phyloP scores from a whole-genome alignment of 257 asterid genomes.

The Buddleja alternifolia region DNA sequence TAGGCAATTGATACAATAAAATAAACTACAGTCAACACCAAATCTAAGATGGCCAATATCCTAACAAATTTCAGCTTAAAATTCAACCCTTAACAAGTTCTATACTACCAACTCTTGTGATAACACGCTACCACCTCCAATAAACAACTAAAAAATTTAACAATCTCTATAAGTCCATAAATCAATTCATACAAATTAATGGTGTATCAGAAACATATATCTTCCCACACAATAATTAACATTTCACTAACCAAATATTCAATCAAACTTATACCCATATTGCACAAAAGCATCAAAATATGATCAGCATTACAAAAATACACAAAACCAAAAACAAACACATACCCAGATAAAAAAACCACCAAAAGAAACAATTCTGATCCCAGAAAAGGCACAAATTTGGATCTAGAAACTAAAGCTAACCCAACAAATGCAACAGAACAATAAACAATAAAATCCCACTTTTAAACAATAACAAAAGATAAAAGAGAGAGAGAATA shows the following conservation, averaged over 20 bases:
- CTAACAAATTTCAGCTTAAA: conserved; percentile 20
- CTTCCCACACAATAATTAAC: not conserved
- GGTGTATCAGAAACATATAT: conserved; percentile 25
- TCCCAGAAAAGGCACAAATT: conserved; percentile 25
- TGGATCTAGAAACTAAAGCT: conserved; percentile 47
- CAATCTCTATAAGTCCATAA: not conserved
- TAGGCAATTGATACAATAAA: not conserved
- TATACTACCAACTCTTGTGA: conserved; percentile 28
- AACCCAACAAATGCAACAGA: conserved; percentile 34
- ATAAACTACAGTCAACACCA: not conserved
- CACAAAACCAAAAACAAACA: conserved; percentile 32
- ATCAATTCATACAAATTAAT: conserved; percentile 10
- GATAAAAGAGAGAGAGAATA: not conserved
- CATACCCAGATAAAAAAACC: conserved; percentile 33
- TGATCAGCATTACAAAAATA: conserved; percentile 47
- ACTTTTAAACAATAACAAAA: conserved; percentile 25
- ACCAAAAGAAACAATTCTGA: conserved; percentile 28
- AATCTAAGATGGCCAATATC: conserved; percentile 1
- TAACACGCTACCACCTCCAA: conserved; percentile 28
- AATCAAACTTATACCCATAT: conserved; percentile 19
- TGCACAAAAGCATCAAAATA: conserved; percentile 12
- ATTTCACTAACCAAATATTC: conserved; percentile 19
- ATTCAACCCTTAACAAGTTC: conserved; percentile 10
- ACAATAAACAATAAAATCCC: conserved; percentile 23
- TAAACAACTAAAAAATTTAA: conserved; percentile 1